Evolutionary conservation across 2,329 filamentous ascomycete genomes (phyloP).

Genomic region (Neonectria sp.): DNA sequence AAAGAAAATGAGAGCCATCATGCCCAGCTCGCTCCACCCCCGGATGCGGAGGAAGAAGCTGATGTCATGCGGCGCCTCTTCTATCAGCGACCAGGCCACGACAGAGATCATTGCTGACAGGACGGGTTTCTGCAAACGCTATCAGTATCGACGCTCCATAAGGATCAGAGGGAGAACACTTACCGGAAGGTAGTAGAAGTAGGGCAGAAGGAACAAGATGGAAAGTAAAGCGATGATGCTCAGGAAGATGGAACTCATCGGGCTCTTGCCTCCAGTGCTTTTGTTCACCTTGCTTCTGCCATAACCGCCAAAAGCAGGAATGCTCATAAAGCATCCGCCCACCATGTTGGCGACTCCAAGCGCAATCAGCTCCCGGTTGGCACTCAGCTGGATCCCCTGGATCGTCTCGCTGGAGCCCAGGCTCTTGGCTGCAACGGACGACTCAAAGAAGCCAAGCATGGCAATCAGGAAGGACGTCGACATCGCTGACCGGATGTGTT

Average conservation of each 20-base stretch:
- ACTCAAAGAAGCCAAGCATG: conserved; percentile 98
- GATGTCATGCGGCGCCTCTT: conserved; percentile 95
- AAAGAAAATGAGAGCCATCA: conserved; percentile 93
- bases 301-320: conserved; percentile 96
- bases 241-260: conserved; percentile 92
- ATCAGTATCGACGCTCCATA: conserved; percentile 17
- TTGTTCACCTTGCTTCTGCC: conserved; percentile 96
- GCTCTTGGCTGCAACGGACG: conserved; percentile 94
- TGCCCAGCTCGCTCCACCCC: conserved; percentile 86
- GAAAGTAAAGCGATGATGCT: conserved; percentile 86
- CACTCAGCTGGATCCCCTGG: conserved; percentile 84
- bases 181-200: conserved; percentile 96
- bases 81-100: conserved; percentile 93
- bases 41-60: conserved; percentile 89
- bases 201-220: conserved; percentile 86
- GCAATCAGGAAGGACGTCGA: conserved; percentile 94
- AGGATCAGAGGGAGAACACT: conserved; percentile 53
- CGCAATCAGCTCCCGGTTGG: conserved; percentile 94
- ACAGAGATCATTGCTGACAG: conserved; percentile 95
- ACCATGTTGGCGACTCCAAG: conserved; percentile 93
- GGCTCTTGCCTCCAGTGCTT: conserved; percentile 90
- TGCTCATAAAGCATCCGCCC: conserved; percentile 90
- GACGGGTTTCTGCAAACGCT: conserved; percentile 81
- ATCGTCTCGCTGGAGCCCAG: conserved; percentile 80
- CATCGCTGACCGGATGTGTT: conserved; percentile 88